Conservation (phyloP, 2,329 filamentous ascomycete species). For the Trichoderma breve region DNA sequence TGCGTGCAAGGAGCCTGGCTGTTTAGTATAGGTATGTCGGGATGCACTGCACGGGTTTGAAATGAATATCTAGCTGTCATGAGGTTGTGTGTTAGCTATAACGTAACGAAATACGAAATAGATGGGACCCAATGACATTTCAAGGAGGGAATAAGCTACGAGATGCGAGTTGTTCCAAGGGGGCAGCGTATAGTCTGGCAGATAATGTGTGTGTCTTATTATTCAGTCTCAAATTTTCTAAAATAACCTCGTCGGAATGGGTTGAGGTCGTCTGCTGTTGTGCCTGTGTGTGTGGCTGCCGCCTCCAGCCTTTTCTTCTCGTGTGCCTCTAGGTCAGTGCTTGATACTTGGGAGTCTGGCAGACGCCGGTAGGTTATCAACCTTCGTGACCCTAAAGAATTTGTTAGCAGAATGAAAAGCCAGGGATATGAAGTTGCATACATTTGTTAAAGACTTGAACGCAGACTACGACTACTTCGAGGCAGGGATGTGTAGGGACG, state of each 20-base stretch:
- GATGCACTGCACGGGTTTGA: constrained; percentile 13
- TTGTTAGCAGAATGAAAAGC: constrained; percentile 19
- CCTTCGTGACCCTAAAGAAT: constrained; percentile 70
- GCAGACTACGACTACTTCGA: constrained; percentile 73
- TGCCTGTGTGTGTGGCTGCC: constrained; percentile 36
- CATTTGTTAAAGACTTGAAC: constrained; percentile 89
- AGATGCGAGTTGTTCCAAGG: background rate
- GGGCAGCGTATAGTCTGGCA: background rate
- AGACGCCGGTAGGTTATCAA: constrained; percentile 82
- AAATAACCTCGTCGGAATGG: constrained; percentile 61
- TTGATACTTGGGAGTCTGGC: constrained; percentile 56
- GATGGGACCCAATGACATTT: background rate
- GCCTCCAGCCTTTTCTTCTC: constrained; percentile 29
- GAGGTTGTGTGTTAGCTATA: background rate
- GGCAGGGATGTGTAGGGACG: constrained; percentile 71
- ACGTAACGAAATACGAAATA: constrained; percentile 14
- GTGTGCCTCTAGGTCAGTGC: constrained; percentile 40
- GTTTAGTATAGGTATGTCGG: constrained; percentile 16
- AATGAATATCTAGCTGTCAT: constrained; percentile 6
- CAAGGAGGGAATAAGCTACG: background rate
- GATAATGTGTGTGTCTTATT: constrained; percentile 1
- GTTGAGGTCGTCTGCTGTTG: constrained; percentile 58
- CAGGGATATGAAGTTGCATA: constrained; percentile 38
- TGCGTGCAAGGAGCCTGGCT: constrained; percentile 17
- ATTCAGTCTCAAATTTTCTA: constrained; percentile 46